Conservation (phyloP, 169 alveolate species). For the Cryptosporidium canis region DNA sequence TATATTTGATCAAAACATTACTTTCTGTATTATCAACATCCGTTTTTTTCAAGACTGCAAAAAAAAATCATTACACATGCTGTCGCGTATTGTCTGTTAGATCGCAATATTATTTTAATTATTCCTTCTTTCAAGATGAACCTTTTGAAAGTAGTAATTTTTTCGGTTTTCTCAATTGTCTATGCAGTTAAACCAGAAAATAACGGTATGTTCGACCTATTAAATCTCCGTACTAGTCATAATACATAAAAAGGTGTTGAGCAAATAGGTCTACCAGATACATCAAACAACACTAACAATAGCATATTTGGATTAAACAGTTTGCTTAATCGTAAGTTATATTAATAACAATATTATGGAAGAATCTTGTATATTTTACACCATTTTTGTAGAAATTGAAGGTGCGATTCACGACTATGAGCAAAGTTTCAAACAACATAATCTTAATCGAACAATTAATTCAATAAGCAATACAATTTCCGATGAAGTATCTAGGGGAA, state of each 20-base stretch:
- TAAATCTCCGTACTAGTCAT: too few species aligned
- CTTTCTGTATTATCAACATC: too few species aligned
- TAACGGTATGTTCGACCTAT: conserved; percentile 18
- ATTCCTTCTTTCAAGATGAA: background rate
- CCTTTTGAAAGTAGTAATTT: background rate
- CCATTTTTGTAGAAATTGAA: background rate
- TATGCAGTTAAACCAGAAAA: background rate
- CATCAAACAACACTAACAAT: too few species aligned
- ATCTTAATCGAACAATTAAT: background rate
- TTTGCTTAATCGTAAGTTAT: background rate
- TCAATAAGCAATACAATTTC: background rate
- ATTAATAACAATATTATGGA: background rate
- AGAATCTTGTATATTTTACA: background rate
- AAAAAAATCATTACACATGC: background rate
- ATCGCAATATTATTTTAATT: background rate
- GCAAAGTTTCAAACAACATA: background rate
- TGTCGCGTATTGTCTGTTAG: background rate
- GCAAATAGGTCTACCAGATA: too few species aligned
- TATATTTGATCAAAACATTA: too few species aligned
- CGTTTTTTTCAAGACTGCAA: too few species aligned
- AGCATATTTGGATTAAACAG: background rate
- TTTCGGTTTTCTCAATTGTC: background rate
- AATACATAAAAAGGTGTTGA: too few species aligned
- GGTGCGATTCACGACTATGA: background rate
- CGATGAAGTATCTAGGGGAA: background rate